Evolutionary conservation across 805 yeast genomes (phyloP).

Genomic region (fission yeast (Schizosaccharomyces pombe)): DNA sequence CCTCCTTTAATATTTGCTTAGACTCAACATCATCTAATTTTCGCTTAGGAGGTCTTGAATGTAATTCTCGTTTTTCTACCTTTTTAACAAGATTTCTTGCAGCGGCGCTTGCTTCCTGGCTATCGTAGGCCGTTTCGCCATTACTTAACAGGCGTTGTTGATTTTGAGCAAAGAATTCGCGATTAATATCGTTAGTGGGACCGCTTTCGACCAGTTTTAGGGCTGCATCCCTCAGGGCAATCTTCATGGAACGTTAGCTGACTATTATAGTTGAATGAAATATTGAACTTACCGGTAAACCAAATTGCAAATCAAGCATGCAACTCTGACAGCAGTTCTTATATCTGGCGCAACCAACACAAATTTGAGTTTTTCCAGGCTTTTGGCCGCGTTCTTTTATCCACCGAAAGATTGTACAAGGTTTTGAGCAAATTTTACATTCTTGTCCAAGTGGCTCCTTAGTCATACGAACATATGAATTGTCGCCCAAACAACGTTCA

Average conservation of each 20-base stretch:
- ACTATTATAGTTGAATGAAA: too few species aligned
- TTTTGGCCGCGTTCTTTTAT: constrained; percentile 18
- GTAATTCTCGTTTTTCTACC: constrained; percentile 19
- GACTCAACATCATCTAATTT: background rate
- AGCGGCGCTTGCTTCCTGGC: constrained; percentile 15
- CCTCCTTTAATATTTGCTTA: background rate
- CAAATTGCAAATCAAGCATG: constrained; percentile 56
- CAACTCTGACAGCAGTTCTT: constrained; percentile 77
- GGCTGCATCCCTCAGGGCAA: constrained; percentile 52
- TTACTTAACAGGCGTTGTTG: constrained; percentile 16
- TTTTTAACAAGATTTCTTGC: constrained; percentile 32
- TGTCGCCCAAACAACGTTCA: constrained; percentile 24
- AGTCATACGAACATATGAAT: constrained; percentile 44
- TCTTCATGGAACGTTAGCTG: too few species aligned
- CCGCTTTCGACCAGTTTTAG: constrained; percentile 41
- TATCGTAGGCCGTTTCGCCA: constrained; percentile 9
- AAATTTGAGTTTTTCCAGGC: constrained; percentile 41
- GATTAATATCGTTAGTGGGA: constrained; percentile 29
- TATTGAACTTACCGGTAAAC: constrained; percentile 46
- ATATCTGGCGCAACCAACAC: constrained; percentile 56
- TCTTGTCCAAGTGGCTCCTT: constrained; percentile 51
- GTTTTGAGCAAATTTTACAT: constrained; percentile 66
- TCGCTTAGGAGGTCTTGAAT: constrained; percentile 5
- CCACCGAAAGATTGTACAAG: constrained; percentile 69
- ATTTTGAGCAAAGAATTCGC: constrained; percentile 32